Base-by-base conservation (phyloP, 1,284 basidiomycete genomes). In the Malassezia yamatoensis region DNA sequence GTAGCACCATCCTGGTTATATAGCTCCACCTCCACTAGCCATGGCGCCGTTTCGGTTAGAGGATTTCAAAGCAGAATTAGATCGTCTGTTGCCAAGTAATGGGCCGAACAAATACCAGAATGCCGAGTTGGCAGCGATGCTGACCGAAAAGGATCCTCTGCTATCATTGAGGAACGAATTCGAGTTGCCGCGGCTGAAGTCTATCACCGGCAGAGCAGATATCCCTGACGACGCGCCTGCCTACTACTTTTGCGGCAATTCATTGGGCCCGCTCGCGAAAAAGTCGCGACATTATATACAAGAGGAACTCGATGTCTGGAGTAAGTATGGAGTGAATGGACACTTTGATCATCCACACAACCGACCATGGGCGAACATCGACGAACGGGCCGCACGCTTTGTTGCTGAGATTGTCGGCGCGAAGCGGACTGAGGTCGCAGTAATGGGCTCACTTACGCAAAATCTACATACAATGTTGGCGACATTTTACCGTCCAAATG, bases 161-260 rank as follows among this genome's bases (percentile, higher is more conserved):
- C 46, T 18, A 21, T 40, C 51, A 34, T 60, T 67, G 65, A 58
- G 65, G 2, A 49, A 62, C 16, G 56, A 54, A 16, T 67, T 65
- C 49, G 58, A 61, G 36, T 53, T 67, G 9, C 65, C 65, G 39
- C 65, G 59, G 3, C 56, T 65, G 52, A 56, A 50, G 32, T 63
- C 63, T 50, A 62, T 66, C 32, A 45, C 40, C 21, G 21, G 34
- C 37, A 32, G 32, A 10, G 4, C 39, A 4, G 7, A 11, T 6
- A 49, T 53, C 43, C 36, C 54, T 6, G 54, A 53, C 47, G 60
- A 61, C 24, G 33, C 32, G 5, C 47, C 60, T 12, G 63, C 83
- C 73, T 83, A 85, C 39, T 99, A 98, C 76, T 83, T 99, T 49
- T 94, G 89, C 76, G 94, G 93, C 43, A 98, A 99, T 78, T 96